Conservation (phyloP, 192 early-diverging fungal species). For the Coemansia reversa region DNA sequence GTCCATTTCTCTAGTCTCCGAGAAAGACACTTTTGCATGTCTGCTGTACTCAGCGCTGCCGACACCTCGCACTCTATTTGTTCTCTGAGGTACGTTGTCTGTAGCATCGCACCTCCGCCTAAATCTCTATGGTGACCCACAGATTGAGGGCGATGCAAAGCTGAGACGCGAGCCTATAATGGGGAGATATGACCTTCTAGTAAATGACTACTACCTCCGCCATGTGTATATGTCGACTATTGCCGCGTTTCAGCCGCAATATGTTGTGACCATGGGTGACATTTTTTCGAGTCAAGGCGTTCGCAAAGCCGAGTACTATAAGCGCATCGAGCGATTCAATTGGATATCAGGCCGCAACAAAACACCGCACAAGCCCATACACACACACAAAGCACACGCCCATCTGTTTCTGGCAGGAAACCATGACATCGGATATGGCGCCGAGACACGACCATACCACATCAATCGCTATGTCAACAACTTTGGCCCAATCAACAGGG, state of each 20-base stretch:
- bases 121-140: slow-evolving; percentile 65
- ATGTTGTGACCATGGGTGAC: slow-evolving; percentile 63
- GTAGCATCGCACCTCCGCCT: slow-evolving; percentile 51
- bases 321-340: slow-evolving; percentile 56
- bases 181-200: slow-evolving; percentile 56
- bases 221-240: slow-evolving; percentile 60
- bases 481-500: slow-evolving; percentile 58
- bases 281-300: slow-evolving; percentile 70
- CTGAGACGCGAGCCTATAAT: slow-evolving; percentile 54
- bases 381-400: slow-evolving; percentile 6
- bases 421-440: slow-evolving; percentile 68
- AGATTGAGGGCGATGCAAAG: slow-evolving; percentile 69
- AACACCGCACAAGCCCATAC: slow-evolving; percentile 10
- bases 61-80: background rate
- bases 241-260: slow-evolving; percentile 49
- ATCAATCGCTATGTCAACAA: slow-evolving; percentile 55
- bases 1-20: background rate
- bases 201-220: slow-evolving; percentile 62
- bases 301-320: slow-evolving; percentile 55
- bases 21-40: background rate
- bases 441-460: slow-evolving; percentile 55
- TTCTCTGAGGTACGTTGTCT: background rate
- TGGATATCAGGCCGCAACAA: slow-evolving; percentile 57
- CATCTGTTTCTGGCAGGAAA: slow-evolving; percentile 62
- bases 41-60: background rate